Base-by-base conservation (phyloP, 805 yeast genomes). In the Suhomyces kilbournensis region DNA sequence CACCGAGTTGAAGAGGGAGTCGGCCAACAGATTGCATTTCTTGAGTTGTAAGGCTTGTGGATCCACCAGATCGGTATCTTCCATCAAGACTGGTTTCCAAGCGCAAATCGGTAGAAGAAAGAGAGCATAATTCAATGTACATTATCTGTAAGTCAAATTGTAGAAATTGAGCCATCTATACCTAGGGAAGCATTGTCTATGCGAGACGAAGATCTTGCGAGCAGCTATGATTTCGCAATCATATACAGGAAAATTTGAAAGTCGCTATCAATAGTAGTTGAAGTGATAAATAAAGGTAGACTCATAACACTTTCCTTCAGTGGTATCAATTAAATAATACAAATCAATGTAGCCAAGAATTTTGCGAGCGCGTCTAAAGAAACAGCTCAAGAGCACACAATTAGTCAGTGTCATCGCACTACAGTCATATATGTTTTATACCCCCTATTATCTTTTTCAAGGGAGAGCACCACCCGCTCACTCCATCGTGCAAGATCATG, bases 41-140 rank as follows among this genome's bases (percentile, higher is more conserved):
- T 81, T 94, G 80, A 96, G 92, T 65, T 94, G 99, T 81, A 91
- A 92, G 70, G 89, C 96, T 52, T 94, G 99, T 82, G 99, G 99
- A 61, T 89, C 97, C 47, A 85, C 97, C 47, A 87, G 97, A 77
- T 91, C 97, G 48, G 99, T 94, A 53, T 84, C 94, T 61, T 90
- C 97, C 46, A 94, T 94, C 75, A 94, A 96, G 84, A 90, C 97
- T 47, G 99, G 99, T 87, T 94, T 90, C 96, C 97, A 92, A 80
- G 99, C 99, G 63, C 93, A 89, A 68, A 85, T 90, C 65, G 96
- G 96, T 63, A 86, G 88, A 74, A 88, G 93, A 85, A 88, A 84
- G 84, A 87, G 78, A 74, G 77, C 60, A 52, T 68, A 60, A 19
- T 7, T 28, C 30, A 44, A 28, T 38, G 42, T 38, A 38, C 14